phyloP scores from a whole-genome alignment of 202 grass and related monocot species.

The Schoenoplectus tabernaemontani region DNA sequence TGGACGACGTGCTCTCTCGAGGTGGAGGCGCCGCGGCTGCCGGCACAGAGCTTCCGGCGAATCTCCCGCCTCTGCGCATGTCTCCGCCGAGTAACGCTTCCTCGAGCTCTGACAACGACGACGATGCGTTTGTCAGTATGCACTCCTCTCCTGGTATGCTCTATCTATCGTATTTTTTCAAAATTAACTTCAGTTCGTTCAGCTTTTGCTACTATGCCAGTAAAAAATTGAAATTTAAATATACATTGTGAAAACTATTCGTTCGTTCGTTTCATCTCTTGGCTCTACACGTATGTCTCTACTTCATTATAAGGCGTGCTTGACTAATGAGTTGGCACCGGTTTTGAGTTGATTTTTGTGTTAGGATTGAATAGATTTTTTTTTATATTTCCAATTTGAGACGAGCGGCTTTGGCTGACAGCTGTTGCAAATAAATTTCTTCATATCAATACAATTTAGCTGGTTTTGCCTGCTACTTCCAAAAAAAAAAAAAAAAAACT shows the following conservation, averaged over 20 bases:
- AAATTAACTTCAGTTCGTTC: too few relatives aligned
- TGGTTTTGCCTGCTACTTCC: too few relatives aligned
- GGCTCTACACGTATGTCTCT: not conserved
- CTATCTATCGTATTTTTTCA: not conserved
- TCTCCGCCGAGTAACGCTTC: slow-evolving; percentile 13
- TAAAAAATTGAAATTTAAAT: not conserved
- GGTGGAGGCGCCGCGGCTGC: not conserved
- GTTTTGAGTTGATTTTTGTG: not conserved
- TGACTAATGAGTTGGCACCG: not conserved
- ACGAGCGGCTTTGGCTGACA: not conserved
- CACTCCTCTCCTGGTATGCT: slow-evolving; percentile 59
- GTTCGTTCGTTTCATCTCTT: not conserved
- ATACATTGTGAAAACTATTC: not conserved
- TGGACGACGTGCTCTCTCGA: slow-evolving; percentile 60
- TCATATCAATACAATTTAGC: too few relatives aligned
- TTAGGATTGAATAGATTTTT: not conserved
- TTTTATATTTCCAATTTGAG: not conserved
- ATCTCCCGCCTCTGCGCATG: slow-evolving; percentile 59
- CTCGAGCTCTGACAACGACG: slow-evolving; percentile 50
- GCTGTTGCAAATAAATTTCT: too few relatives aligned
- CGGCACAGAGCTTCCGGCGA: slow-evolving; percentile 16
- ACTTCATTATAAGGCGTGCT: not conserved
- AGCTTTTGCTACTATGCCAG: not conserved
- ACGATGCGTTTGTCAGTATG: slow-evolving; percentile 75
- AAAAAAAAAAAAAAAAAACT: too few relatives aligned